phyloP scores from a whole-genome alignment of 2,329 filamentous ascomycete species.

The Fusarium sp. region DNA sequence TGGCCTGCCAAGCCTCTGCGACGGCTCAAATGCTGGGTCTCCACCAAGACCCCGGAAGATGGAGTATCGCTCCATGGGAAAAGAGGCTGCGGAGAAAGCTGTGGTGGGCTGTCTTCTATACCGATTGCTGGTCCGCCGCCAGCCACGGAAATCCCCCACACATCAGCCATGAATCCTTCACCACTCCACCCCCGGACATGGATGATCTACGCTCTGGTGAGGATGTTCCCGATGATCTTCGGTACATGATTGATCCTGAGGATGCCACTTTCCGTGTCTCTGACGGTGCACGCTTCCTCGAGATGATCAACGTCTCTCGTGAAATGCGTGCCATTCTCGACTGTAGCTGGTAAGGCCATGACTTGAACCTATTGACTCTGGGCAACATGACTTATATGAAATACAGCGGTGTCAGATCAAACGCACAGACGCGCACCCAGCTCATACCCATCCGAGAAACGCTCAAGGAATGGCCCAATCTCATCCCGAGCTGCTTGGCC shows the following conservation, averaged over 20 bases:
- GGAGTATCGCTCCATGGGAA: slow-evolving; percentile 55
- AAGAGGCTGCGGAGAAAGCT: slow-evolving; percentile 55
- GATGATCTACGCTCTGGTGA: slow-evolving; percentile 56
- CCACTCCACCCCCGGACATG: slow-evolving; percentile 51
- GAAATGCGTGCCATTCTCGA: slow-evolving; percentile 48
- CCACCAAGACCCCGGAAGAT: slow-evolving; percentile 54
- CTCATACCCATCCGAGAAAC: slow-evolving; percentile 43
- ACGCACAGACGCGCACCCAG: slow-evolving; percentile 26
- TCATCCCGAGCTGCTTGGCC: slow-evolving; percentile 48
- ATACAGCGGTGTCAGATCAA: slow-evolving; percentile 23
- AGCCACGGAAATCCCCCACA: slow-evolving; percentile 59
- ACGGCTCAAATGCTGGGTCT: slow-evolving; percentile 58
- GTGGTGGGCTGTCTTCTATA: slow-evolving; percentile 56
- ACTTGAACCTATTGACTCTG: background rate
- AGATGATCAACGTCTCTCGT: slow-evolving; percentile 47
- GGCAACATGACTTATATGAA: slow-evolving; percentile 6
- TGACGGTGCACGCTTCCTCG: slow-evolving; percentile 51
- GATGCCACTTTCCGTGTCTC: slow-evolving; percentile 48
- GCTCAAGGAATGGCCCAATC: slow-evolving; percentile 49
- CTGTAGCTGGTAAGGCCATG: slow-evolving; percentile 46
- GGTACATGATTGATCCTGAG: slow-evolving; percentile 48
- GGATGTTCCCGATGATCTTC: slow-evolving; percentile 50
- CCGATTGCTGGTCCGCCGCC: slow-evolving; percentile 57
- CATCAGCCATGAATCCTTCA: slow-evolving; percentile 52
- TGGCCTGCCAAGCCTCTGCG: slow-evolving; percentile 55